Evolutionary conservation across 371 early-diverging fungal species (phyloP).

Genomic region (Mortierella sp.): DNA sequence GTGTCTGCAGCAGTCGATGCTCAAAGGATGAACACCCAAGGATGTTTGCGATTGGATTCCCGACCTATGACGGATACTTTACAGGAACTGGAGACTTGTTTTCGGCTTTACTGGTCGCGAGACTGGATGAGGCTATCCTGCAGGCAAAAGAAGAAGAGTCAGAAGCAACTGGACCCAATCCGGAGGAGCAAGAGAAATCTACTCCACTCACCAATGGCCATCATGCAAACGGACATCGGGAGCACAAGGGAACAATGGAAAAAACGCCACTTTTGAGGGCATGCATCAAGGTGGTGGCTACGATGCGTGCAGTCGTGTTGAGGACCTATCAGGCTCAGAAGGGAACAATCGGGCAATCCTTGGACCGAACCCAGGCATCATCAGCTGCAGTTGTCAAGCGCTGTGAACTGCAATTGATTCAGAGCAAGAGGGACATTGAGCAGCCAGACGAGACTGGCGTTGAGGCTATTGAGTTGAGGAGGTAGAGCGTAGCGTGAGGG

Average conservation of each 20-base stretch:
- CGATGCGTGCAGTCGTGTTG: conserved; percentile 79
- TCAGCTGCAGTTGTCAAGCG: conserved; percentile 61
- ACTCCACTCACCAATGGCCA: not conserved
- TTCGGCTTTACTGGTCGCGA: conserved; percentile 80
- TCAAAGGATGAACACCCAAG: conserved; percentile 36
- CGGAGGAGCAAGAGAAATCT: not conserved
- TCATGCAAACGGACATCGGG: no score
- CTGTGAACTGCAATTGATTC: conserved; percentile 76
- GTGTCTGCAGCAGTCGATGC: conserved; percentile 51
- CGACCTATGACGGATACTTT: conserved; percentile 82
- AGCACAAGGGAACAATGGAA: not conserved
- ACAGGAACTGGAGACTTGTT: conserved; percentile 96
- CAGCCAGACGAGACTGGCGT: conserved; percentile 56
- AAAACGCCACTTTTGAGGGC: conserved; percentile 58
- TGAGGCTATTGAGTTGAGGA: conserved; percentile 23
- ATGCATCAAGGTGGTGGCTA: conserved; percentile 71
- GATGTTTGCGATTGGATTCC: conserved; percentile 75
- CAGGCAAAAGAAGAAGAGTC: not conserved
- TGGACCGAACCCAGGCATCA: conserved; percentile 48
- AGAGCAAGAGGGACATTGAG: conserved; percentile 75
- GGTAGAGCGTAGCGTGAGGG: not conserved
- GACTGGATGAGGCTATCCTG: conserved; percentile 55
- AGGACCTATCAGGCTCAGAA: conserved; percentile 70
- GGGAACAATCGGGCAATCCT: conserved; percentile 26
- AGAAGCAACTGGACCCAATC: not conserved